Conservation (phyloP, 169 alveolate species). For the Cryptosporidium sp. region DNA sequence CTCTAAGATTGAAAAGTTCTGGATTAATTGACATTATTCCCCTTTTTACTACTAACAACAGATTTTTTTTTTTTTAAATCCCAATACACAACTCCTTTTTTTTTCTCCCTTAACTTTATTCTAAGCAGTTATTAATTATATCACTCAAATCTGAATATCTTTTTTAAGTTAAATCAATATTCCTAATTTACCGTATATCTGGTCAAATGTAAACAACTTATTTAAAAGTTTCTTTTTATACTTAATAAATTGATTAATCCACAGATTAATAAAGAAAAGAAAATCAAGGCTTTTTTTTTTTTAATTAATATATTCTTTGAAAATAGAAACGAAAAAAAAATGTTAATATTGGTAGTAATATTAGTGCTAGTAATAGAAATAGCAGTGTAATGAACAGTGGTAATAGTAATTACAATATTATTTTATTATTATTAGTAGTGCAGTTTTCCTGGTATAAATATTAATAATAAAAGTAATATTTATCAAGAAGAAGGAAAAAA, state of each 20-base stretch:
- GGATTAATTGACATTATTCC: slow-evolving; percentile 46
- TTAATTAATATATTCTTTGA: too few species aligned
- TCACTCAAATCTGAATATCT: not conserved
- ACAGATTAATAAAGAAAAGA: too few species aligned
- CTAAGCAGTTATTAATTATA: not conserved
- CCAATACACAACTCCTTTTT: not conserved
- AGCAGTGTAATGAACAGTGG: not conserved
- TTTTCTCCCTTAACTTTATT: not conserved
- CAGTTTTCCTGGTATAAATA: too few species aligned
- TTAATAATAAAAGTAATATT: too few species aligned
- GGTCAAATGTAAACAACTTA: too few species aligned
- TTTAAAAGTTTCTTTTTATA: too few species aligned
- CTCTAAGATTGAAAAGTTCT: slow-evolving; percentile 44
- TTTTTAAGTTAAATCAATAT: too few species aligned
- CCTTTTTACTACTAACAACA: not conserved
- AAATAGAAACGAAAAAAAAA: not conserved
- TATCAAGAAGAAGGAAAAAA: not conserved
- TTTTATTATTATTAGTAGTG: not conserved
- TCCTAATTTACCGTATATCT: too few species aligned
- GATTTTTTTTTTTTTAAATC: not conserved
- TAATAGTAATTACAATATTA: too few species aligned
- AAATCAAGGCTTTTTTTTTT: too few species aligned
- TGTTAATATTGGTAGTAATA: not conserved
- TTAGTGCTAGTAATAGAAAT: not conserved
- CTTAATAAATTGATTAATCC: too few species aligned